Evolutionary conservation across 495 filamentous ascomycete species (phyloP), one percentile per base, ranked within the genome.

Genomic region (Penicillium chermesinum): DNA sequence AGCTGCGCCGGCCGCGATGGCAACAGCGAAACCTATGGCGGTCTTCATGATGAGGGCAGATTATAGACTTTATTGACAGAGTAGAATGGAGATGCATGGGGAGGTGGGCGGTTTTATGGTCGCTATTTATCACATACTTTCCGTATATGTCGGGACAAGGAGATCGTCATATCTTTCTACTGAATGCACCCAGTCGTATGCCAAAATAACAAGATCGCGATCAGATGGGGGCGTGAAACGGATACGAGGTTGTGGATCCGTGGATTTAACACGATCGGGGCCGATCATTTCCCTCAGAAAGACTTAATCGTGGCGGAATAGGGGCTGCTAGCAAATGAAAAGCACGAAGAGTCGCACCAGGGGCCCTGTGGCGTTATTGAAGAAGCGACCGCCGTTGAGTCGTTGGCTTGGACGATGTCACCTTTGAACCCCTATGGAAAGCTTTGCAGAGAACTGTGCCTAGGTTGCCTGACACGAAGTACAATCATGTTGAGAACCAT

Each of bases 171-270:
- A n/a, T 38, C 35, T 38, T 6, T 8, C 14, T 15, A 12, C 35
- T 13, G 5, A 13, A n/a, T 37, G 35, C 71, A 2, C 59, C 70
- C 19, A 62, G 64, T 17, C 67, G 74, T 36, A 63, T 65, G 21
- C 59, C 25, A 42, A 57, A 60, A 47, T 46, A 49, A 49, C 40
- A 44, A 30, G 34, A 30, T 47, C 34, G 32, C 32, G 40, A 21
- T 42, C 7, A 25, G 30, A 44, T 37, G 7, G 36, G 51, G 25
- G 32, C 30, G 14, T 27, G 20, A 22, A 27, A 36, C 41, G 39
- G 47, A 50, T 49, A 52, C 52, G 41, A 44, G 52, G 18, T 19
- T 21, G 14, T 12, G 25, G 14, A 21, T 15, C 35, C 17, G 44
- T 27, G 20, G n/a, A 21, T 43, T 10, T 10, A 30, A 30, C 25